Conservation (phyloP, 805 yeast genomes). For the Pichia exigua region DNA sequence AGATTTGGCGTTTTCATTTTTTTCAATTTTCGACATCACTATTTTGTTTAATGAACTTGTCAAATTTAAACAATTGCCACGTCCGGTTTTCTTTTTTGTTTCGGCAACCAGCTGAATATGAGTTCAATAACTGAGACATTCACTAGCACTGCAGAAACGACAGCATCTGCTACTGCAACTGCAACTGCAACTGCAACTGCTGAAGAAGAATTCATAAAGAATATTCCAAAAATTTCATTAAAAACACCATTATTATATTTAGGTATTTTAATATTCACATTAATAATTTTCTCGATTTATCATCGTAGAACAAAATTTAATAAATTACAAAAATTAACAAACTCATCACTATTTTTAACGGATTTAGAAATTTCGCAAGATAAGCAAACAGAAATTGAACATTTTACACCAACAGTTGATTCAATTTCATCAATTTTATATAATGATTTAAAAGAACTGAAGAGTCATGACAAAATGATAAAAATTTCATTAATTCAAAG, state of each 20-base stretch:
- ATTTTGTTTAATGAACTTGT: not conserved
- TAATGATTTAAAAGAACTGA: conserved; percentile 32
- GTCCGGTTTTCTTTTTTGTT: not conserved
- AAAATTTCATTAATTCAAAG: conserved; percentile 45
- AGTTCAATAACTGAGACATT: not conserved
- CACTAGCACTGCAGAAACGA: not conserved
- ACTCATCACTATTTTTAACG: conserved; percentile 10
- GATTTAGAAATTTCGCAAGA: conserved; percentile 3
- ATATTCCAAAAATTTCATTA: conserved; percentile 37
- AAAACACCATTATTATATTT: conserved; percentile 74
- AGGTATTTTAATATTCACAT: conserved; percentile 55
- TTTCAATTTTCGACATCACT: not conserved
- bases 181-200: conserved; percentile 3
- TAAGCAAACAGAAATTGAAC: not conserved
- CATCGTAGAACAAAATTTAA: conserved; percentile 36
- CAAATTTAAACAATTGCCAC: not conserved
- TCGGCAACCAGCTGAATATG: not conserved
- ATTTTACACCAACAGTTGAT: conserved; percentile 10
- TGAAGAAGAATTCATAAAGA: conserved; percentile 3
- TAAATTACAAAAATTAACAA: conserved; percentile 8
- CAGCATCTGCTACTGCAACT: conserved; percentile 1
- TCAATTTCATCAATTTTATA: conserved; percentile 12
- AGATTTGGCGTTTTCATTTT: not conserved
- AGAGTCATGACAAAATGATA: conserved; percentile 56
- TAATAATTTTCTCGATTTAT: conserved; percentile 58